Evolutionary conservation across 1,139 yeast genomes (phyloP).

Genomic region (Sporopachydermia cereana): DNA sequence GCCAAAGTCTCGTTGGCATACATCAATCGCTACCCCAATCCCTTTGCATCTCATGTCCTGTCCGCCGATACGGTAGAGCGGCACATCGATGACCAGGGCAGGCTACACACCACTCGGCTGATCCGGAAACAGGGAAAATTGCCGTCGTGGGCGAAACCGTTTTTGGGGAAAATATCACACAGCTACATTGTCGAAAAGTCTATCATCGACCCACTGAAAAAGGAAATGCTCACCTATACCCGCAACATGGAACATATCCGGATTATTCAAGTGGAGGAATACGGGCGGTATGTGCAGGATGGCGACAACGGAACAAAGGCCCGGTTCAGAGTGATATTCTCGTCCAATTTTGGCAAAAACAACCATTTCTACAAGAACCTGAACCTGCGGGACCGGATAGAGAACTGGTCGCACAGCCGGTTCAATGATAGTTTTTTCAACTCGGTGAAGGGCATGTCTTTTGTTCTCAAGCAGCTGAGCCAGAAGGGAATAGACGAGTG

Average conservation of each 20-base stretch:
- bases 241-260: slow-evolving; percentile 79
- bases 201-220: slow-evolving; percentile 51
- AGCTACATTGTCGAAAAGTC: slow-evolving; percentile 81
- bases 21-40: slow-evolving; percentile 82
- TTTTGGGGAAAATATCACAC: slow-evolving; percentile 60
- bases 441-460: slow-evolving; percentile 62
- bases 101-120: slow-evolving; percentile 60
- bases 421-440: slow-evolving; percentile 58
- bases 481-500: slow-evolving; percentile 21
- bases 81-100: slow-evolving; percentile 48
- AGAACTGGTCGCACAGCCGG: slow-evolving; percentile 65
- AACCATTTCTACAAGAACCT: slow-evolving; percentile 20
- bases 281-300: slow-evolving; percentile 18
- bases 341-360: slow-evolving; percentile 46
- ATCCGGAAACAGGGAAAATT: slow-evolving; percentile 72
- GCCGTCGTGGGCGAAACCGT: slow-evolving; percentile 71
- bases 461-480: slow-evolving; percentile 56
- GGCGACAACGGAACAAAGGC: slow-evolving; percentile 28
- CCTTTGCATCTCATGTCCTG: slow-evolving; percentile 79
- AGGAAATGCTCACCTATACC: slow-evolving; percentile 57
- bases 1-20: slow-evolving; percentile 68
- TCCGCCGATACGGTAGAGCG: slow-evolving; percentile 69
- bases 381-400: slow-evolving; percentile 66
- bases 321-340: slow-evolving; percentile 50
- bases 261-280: slow-evolving; percentile 73